These are phyloP conservation scores for Mucor mucedo DNA, from an alignment of 371 early-diverging fungal species.

Conservation along the genomic window DNA sequence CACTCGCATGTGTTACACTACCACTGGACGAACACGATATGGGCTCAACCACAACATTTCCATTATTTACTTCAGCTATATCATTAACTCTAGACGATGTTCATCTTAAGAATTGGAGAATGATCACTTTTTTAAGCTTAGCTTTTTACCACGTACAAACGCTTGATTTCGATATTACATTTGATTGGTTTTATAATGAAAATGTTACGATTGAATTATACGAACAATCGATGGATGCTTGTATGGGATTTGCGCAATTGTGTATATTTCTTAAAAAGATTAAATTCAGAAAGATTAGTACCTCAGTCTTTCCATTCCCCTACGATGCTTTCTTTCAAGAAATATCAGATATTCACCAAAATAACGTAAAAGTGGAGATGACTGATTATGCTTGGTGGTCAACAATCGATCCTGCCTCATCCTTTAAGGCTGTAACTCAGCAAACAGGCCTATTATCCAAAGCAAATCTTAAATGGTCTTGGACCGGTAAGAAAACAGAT, in stretches of 20 bases:
- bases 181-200: conserved; percentile 35
- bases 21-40: conserved; percentile 25
- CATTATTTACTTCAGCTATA: conserved; percentile 22
- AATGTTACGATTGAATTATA: conserved; percentile 29
- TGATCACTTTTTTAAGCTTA: conserved; percentile 29
- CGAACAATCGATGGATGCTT: conserved; percentile 33
- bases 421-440: conserved; percentile 19
- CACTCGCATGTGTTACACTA: conserved; percentile 24
- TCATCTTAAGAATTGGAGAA: conserved; percentile 27
- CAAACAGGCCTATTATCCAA: conserved; percentile 27
- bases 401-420: conserved; percentile 29
- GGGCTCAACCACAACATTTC: conserved; percentile 24
- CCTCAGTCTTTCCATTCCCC: conserved; percentile 32
- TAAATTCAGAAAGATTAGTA: conserved; percentile 24
- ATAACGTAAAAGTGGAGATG: conserved; percentile 25
- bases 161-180: conserved; percentile 33
- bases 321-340: conserved; percentile 39
- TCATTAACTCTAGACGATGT: conserved; percentile 28
- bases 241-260: conserved; percentile 34
- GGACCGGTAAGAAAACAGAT: conserved; percentile 35
- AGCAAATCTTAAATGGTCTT: conserved; percentile 25
- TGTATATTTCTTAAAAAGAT: conserved; percentile 30
- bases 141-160: conserved; percentile 31
- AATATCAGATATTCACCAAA: conserved; percentile 19
- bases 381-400: conserved; percentile 33